Percentiles rank a stretch among this genome's conserved stretches.
phyloP scores from a whole-genome alignment of 1,284 basidiomycete species.

The Tranzscheliella williamsii region DNA sequence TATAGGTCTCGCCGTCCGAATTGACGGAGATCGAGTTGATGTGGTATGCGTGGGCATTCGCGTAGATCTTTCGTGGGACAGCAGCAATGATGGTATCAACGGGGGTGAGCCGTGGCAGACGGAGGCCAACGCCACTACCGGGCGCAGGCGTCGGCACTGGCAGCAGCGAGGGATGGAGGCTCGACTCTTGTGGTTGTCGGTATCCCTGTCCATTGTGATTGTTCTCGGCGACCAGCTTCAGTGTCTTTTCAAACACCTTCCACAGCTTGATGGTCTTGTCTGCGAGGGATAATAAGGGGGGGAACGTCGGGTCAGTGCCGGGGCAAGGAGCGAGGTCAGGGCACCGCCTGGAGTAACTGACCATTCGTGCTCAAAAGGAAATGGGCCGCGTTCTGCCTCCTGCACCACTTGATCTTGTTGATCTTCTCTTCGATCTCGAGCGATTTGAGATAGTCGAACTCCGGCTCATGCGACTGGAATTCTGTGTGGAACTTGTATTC shows the following conservation, averaged over 20 bases:
- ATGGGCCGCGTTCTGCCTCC: slow-evolving; percentile 94
- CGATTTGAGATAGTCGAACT: slow-evolving; percentile 99
- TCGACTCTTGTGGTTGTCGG: slow-evolving; percentile 31
- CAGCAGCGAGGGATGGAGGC: slow-evolving; percentile 43
- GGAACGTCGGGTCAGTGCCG: too few relatives aligned
- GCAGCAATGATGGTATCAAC: slow-evolving; percentile 99
- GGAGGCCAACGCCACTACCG: slow-evolving; percentile 46
- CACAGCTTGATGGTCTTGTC: slow-evolving; percentile 99
- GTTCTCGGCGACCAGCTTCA: slow-evolving; percentile 94
- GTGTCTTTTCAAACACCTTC: slow-evolving; percentile 98
- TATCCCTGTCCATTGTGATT: slow-evolving; percentile 72
- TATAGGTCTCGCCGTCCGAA: slow-evolving; percentile 98
- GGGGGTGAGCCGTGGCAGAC: slow-evolving; percentile 69
- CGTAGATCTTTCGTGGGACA: slow-evolving; percentile 96
- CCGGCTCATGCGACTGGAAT: slow-evolving; percentile 99
- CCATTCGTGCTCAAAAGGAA: slow-evolving; percentile 92
- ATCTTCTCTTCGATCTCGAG: slow-evolving; percentile 99
- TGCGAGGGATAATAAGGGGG: slow-evolving; percentile 64
- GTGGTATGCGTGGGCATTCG: slow-evolving; percentile 99
- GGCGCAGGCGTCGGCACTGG: slow-evolving; percentile 38
- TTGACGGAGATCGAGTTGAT: slow-evolving; percentile 99
- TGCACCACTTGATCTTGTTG: slow-evolving; percentile 99
- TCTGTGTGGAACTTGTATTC: slow-evolving; percentile 99
- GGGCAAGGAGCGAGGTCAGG: too few relatives aligned
- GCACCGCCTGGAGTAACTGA: slow-evolving; percentile 33